Conservation (phyloP, 2,329 filamentous ascomycete species). For the Pyrenochaeta sp. region DNA sequence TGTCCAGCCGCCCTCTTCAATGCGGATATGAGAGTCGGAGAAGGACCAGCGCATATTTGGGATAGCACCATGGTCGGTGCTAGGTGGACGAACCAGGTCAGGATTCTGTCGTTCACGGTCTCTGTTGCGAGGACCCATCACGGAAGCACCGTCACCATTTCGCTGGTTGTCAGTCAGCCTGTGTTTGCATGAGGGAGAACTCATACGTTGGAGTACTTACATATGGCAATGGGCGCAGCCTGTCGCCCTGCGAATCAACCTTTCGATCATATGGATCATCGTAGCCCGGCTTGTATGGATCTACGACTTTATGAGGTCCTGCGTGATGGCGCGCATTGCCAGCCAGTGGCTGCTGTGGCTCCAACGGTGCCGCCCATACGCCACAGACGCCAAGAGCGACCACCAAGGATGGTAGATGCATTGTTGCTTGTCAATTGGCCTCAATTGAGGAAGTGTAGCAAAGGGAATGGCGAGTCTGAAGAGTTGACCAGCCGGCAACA, state of each 20-base stretch:
- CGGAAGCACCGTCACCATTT: conserved; percentile 67
- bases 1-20: conserved; percentile 79
- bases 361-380: conserved; percentile 39
- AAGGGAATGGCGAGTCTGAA: conserved; percentile 2
- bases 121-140: conserved; percentile 75
- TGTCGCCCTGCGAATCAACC: conserved; percentile 67
- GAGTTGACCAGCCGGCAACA: conserved; percentile 3
- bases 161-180: conserved; percentile 33
- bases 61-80: conserved; percentile 75
- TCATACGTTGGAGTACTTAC: conserved; percentile 38
- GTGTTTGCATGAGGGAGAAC: background rate
- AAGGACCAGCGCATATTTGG: conserved; percentile 74
- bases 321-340: conserved; percentile 36
- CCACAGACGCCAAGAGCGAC: conserved; percentile 40
- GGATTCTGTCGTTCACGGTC: conserved; percentile 74
- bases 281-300: conserved; percentile 68
- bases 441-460: conserved; percentile 11
- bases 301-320: conserved; percentile 29
- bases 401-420: conserved; percentile 42
- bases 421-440: conserved; percentile 26
- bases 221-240: conserved; percentile 69
- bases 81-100: conserved; percentile 75
- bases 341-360: conserved; percentile 51
- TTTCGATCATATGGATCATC: conserved; percentile 70
- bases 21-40: conserved; percentile 57